phyloP scores from a whole-genome alignment of 2,329 filamentous ascomycete species.

The Sporothrix pseudoabietina region DNA sequence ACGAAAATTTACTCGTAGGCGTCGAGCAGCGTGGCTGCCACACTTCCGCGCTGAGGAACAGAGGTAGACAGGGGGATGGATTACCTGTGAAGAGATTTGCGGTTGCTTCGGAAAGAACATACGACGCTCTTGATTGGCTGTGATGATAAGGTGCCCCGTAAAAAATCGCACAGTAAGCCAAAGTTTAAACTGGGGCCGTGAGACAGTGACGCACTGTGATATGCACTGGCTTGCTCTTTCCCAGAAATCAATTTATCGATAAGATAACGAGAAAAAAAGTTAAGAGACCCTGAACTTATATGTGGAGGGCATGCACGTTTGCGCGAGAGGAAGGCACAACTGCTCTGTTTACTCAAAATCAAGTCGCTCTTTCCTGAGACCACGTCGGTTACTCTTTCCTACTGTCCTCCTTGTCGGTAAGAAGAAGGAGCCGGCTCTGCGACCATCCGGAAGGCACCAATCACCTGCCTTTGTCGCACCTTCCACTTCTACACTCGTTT shows the following conservation, averaged over 20 bases:
- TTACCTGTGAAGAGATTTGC: conserved; percentile 20
- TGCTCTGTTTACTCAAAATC: conserved; percentile 1
- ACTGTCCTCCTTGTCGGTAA: background rate
- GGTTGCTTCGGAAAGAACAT: conserved; percentile 32
- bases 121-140: conserved; percentile 38
- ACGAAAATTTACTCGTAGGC: conserved; percentile 21
- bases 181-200: background rate
- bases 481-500: background rate
- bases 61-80: background rate
- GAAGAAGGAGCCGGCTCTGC: background rate
- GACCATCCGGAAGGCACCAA: background rate
- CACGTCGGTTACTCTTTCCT: background rate
- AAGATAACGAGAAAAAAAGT: conserved; percentile 31
- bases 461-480: background rate
- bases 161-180: background rate
- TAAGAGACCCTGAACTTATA: conserved; percentile 14
- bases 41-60: conserved; percentile 1
- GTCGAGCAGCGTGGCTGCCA: conserved; percentile 22
- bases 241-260: conserved; percentile 21
- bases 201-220: background rate
- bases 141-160: background rate
- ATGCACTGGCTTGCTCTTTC: background rate
- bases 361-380: background rate
- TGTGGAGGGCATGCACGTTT: background rate
- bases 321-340: conserved; percentile 22